phyloP scores from a whole-genome alignment of 257 asterid species.

The Plectranthus barbatus region DNA sequence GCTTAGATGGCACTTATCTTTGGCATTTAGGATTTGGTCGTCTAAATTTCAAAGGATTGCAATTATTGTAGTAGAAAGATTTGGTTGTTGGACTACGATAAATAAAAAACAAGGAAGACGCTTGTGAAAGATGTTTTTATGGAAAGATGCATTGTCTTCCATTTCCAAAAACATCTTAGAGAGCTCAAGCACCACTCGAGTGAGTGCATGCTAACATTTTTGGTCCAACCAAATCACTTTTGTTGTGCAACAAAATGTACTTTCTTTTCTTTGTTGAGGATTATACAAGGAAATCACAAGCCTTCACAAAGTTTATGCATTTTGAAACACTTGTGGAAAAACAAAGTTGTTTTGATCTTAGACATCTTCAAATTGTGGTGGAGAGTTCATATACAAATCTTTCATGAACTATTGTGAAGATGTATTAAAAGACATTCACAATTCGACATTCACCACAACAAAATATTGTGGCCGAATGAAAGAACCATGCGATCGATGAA shows the following conservation, averaged over 20 bases:
- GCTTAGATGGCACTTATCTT: background rate
- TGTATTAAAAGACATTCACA: background rate
- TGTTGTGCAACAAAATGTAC: background rate
- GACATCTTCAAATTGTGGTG: background rate
- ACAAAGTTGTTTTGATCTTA: background rate
- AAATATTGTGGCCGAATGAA: conserved; percentile 1
- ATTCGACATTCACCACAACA: conserved; percentile 4
- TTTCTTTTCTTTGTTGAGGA: background rate
- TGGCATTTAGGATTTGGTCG: background rate
- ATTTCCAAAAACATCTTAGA: background rate
- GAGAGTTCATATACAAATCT: conserved; percentile 2
- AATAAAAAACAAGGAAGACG: background rate
- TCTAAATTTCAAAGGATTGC: background rate
- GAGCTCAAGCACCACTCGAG: background rate
- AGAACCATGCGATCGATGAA: background rate
- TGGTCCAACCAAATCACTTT: conserved; percentile 7
- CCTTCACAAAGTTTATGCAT: background rate
- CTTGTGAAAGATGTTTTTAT: conserved; percentile 2
- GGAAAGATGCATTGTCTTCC: conserved; percentile 13
- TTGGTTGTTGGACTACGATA: conserved; percentile 2
- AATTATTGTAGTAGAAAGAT: background rate
- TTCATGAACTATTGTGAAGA: conserved; percentile 3
- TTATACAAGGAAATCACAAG: background rate
- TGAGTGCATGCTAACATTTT: conserved; percentile 11
- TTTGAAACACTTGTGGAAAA: conserved; percentile 1